Percentiles rank a stretch among this genome's conserved stretches.
These are phyloP conservation scores for Bolboschoenus planiculmis DNA, from an alignment of 176 grass and related monocot genomes.

Conservation along the genomic window DNA sequence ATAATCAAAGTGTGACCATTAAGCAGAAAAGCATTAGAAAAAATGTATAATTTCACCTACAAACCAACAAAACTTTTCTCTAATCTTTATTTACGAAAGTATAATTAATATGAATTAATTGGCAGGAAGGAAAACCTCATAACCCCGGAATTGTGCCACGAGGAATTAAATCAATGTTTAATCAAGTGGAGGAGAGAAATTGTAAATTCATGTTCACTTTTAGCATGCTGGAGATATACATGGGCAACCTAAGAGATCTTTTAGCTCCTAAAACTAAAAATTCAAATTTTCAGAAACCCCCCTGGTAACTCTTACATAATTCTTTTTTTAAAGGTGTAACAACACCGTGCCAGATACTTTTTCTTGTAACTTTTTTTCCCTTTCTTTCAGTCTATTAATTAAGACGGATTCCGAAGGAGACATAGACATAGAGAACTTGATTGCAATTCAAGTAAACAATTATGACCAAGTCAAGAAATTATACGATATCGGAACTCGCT, in stretches of 20 bases:
- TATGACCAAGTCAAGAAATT: slow-evolving; percentile 88
- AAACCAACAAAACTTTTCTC: neutral
- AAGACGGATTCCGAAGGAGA: slow-evolving; percentile 66
- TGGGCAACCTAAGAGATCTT: slow-evolving; percentile 82
- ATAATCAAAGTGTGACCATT: neutral
- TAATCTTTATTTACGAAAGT: neutral
- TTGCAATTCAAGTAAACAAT: slow-evolving; percentile 59
- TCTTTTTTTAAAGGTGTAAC: neutral
- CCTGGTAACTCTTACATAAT: slow-evolving; percentile 38
- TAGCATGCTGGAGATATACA: slow-evolving; percentile 99
- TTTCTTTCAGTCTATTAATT: slow-evolving; percentile 55
- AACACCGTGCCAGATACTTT: neutral
- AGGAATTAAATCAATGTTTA: slow-evolving; percentile 67
- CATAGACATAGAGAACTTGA: slow-evolving; percentile 79
- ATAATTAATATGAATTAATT: neutral
- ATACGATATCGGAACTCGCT: slow-evolving; percentile 60
- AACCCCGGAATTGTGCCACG: slow-evolving; percentile 68
- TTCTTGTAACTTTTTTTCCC: slow-evolving; percentile 22
- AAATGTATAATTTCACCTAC: neutral
- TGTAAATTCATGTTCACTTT: slow-evolving; percentile 67
- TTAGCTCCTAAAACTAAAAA: slow-evolving; percentile 44
- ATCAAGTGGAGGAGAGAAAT: slow-evolving; percentile 63
- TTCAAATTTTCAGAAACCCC: slow-evolving; percentile 47
- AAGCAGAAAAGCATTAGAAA: neutral
- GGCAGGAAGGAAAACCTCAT: slow-evolving; percentile 56